Conservation (phyloP, 2,329 filamentous ascomycete species). For the Clonostachys rosea region DNA sequence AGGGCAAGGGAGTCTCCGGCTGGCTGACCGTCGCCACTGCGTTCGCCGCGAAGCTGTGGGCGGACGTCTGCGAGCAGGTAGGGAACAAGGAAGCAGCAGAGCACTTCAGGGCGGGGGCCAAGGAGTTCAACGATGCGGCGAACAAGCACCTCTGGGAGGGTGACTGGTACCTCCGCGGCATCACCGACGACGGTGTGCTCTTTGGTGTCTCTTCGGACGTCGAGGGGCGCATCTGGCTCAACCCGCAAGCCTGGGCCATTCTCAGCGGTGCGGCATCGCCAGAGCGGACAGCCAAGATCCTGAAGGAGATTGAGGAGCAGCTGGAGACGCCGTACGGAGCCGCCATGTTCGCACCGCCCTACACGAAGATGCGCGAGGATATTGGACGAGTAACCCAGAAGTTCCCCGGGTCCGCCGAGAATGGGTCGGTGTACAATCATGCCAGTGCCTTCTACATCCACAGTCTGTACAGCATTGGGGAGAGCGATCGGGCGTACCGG, state of each 20-base stretch:
- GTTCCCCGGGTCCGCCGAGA: conserved; percentile 52
- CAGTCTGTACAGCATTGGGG: conserved; percentile 42
- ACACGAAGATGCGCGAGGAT: conserved; percentile 50
- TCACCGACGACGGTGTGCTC: conserved; percentile 47
- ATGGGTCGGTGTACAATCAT: conserved; percentile 54
- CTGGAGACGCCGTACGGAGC: conserved; percentile 48
- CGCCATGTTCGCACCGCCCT: conserved; percentile 51
- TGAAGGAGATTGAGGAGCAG: conserved; percentile 43
- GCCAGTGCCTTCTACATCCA: conserved; percentile 50
- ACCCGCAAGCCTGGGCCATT: conserved; percentile 51
- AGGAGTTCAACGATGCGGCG: conserved; percentile 41
- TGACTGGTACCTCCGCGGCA: conserved; percentile 52
- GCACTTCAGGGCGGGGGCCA: conserved; percentile 36
- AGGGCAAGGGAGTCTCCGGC: conserved; percentile 51
- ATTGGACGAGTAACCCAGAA: conserved; percentile 55
- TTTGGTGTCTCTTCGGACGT: conserved; percentile 45
- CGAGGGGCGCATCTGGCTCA: conserved; percentile 55
- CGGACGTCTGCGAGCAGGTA: conserved; percentile 40
- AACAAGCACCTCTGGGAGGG: conserved; percentile 51
- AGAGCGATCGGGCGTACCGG: conserved; percentile 44
- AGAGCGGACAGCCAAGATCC: conserved; percentile 35
- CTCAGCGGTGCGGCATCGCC: conserved; percentile 43
- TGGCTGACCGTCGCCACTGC: conserved; percentile 54
- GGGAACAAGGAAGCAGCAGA: conserved; percentile 30
- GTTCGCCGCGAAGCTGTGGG: conserved; percentile 48